These are phyloP conservation scores for Saccharomyces pastorianus DNA, from an alignment of 1,139 yeast species.

Conservation along the genomic window DNA sequence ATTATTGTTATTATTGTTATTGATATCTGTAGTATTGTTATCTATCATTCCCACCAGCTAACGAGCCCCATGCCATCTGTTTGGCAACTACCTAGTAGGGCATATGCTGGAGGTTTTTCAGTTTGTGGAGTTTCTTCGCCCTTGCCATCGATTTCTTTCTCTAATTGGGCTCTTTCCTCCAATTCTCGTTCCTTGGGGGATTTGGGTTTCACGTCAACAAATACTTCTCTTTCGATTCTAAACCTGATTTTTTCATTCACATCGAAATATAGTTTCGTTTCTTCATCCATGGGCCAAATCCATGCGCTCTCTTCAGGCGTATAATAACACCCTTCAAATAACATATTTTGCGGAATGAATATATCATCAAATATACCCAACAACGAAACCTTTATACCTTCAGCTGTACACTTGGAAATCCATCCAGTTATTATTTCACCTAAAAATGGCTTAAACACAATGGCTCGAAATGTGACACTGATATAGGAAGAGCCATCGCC, in stretches of 20 bases:
- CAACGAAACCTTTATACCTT: slow-evolving; percentile 59
- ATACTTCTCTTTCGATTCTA: slow-evolving; percentile 81
- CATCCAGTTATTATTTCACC: slow-evolving; percentile 94
- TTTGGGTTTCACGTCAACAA: slow-evolving; percentile 72
- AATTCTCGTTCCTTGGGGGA: slow-evolving; percentile 48
- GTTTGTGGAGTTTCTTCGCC: slow-evolving; percentile 25
- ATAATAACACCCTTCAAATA: slow-evolving; percentile 73
- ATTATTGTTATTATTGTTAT: background rate
- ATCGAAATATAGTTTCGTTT: slow-evolving; percentile 70
- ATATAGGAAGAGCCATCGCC: slow-evolving; percentile 94
- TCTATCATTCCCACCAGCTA: slow-evolving; percentile 81
- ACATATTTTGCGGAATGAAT: slow-evolving; percentile 69
- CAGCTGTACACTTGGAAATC: slow-evolving; percentile 79
- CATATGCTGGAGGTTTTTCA: slow-evolving; percentile 60
- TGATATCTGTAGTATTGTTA: background rate
- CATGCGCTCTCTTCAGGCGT: slow-evolving; percentile 79
- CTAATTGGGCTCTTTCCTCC: slow-evolving; percentile 30
- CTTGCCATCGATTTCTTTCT: slow-evolving; percentile 17
- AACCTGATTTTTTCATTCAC: slow-evolving; percentile 84
- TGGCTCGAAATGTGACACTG: slow-evolving; percentile 62
- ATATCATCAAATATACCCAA: slow-evolving; percentile 88
- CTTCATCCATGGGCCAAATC: slow-evolving; percentile 83
- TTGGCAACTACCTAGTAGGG: slow-evolving; percentile 84
- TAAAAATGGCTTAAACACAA: slow-evolving; percentile 86
- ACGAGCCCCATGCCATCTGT: slow-evolving; percentile 94